phyloP scores from a whole-genome alignment of 1,139 yeast genomes.

The Geotrichum carabidarum region DNA sequence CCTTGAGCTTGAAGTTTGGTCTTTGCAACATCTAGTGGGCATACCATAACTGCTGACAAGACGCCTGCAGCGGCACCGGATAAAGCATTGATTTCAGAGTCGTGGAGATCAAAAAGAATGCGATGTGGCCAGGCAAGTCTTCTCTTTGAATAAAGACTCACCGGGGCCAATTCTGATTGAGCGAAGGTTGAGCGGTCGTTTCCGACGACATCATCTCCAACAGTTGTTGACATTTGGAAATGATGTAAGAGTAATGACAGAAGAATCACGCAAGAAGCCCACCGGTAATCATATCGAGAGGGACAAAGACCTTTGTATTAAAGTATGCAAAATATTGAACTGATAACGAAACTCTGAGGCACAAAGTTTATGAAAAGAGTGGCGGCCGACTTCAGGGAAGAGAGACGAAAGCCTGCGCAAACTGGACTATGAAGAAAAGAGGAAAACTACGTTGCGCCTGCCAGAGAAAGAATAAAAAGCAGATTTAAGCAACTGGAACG shows the following conservation, averaged over 20 bases:
- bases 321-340: not conserved
- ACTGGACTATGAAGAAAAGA: no score
- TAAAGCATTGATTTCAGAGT: conserved; percentile 51
- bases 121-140: not conserved
- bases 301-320: not conserved
- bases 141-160: not conserved
- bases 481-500: no score
- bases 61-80: conserved; percentile 93
- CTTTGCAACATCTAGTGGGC: conserved; percentile 91
- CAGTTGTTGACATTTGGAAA: not conserved
- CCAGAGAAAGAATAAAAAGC: no score
- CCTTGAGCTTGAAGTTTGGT: conserved; percentile 96
- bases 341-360: not conserved
- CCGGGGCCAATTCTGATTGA: not conserved
- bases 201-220: not conserved
- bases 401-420: no score
- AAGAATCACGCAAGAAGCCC: no score
- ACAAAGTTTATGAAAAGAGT: not conserved
- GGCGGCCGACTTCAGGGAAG: no score
- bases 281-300: not conserved
- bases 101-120: conserved; percentile 23
- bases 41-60: conserved; percentile 80
- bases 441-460: no score
- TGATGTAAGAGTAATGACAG: no score
- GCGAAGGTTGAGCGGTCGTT: not conserved